A percentile compares a stretch with the other conserved stretches of the same genome.
Evolutionary conservation across 139 green algal species (phyloP).

Genomic region (Deuterostichococcus epilithicus): DNA sequence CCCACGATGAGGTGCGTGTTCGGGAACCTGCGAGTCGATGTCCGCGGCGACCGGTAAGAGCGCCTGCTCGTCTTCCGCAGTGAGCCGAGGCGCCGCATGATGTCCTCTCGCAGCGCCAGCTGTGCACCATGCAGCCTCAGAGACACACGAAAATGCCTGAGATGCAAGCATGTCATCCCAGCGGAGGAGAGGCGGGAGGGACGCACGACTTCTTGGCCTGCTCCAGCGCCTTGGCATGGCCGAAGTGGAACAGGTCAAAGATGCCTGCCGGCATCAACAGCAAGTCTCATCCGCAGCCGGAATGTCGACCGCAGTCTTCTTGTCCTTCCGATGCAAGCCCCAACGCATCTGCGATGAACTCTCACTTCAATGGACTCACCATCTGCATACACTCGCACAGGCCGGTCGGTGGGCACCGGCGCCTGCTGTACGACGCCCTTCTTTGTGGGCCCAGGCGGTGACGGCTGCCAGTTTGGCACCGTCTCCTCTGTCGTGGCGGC

Average conservation of each 20-base stretch:
- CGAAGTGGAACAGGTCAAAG: slow-evolving; percentile 91
- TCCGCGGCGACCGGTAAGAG: too few species aligned
- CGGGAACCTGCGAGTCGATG: slow-evolving; percentile 63
- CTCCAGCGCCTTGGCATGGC: slow-evolving; percentile 82
- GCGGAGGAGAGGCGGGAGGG: too few species aligned
- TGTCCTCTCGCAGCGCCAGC: neutral
- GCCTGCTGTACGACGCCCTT: neutral
- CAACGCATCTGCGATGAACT: neutral
- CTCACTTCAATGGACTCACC: slow-evolving; percentile 31
- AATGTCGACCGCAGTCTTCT: neutral
- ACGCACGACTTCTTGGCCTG: slow-evolving; percentile 86
- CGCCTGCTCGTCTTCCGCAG: too few species aligned
- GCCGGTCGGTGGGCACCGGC: slow-evolving; percentile 24
- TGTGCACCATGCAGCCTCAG: neutral
- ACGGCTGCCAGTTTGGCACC: neutral
- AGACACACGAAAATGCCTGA: too few species aligned
- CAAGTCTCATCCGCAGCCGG: neutral
- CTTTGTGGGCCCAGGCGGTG: neutral
- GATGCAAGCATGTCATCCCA: too few species aligned
- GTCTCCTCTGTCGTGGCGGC: slow-evolving; percentile 8
- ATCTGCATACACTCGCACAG: slow-evolving; percentile 80
- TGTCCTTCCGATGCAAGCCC: neutral
- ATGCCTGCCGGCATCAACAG: slow-evolving; percentile 51
- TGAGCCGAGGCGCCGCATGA: neutral
- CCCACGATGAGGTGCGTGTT: slow-evolving; percentile 77